Conservation (phyloP, 768 basidiomycete species). For the Boletus barrowsii region DNA sequence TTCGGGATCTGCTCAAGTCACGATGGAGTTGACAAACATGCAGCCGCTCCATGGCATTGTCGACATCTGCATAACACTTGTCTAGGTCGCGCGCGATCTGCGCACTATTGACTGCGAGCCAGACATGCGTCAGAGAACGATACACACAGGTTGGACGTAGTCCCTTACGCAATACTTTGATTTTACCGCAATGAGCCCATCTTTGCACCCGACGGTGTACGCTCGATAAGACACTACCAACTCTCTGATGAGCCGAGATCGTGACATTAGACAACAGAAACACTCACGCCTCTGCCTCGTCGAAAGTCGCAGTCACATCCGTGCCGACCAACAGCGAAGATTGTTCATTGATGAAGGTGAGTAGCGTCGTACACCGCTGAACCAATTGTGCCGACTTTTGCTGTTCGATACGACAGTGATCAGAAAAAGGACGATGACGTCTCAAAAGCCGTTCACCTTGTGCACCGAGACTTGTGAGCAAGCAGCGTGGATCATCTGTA, state of each 20-base stretch:
- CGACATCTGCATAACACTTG: conserved; percentile 41
- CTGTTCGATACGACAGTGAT: conserved; percentile 27
- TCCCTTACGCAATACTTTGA: conserved; percentile 39
- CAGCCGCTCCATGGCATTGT: conserved; percentile 40
- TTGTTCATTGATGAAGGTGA: conserved; percentile 41
- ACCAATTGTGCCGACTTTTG: conserved; percentile 42
- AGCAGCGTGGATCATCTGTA: conserved; percentile 43
- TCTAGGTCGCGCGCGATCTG: conserved; percentile 49
- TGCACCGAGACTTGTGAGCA: conserved; percentile 47
- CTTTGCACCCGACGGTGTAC: conserved; percentile 38
- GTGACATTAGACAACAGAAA: not conserved
- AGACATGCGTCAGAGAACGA: conserved; percentile 3
- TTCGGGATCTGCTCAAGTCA: not conserved
- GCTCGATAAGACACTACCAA: conserved; percentile 39
- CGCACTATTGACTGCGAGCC: conserved; percentile 38
- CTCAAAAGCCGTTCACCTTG: conserved; percentile 38
- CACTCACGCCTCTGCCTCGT: conserved; percentile 45
- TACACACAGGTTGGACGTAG: not conserved
- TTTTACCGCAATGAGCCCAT: conserved; percentile 39
- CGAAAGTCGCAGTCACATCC: conserved; percentile 37
- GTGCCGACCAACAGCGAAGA: conserved; percentile 37
- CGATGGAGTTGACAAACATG: conserved; percentile 32
- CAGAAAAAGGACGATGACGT: not conserved
- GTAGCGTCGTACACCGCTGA: conserved; percentile 39
- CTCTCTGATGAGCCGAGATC: not conserved